A percentile compares a stretch with the other conserved stretches of the same genome.
Evolutionary conservation across 2,329 filamentous ascomycete genomes (phyloP).

Genomic region (Penicillium capsulatum): DNA sequence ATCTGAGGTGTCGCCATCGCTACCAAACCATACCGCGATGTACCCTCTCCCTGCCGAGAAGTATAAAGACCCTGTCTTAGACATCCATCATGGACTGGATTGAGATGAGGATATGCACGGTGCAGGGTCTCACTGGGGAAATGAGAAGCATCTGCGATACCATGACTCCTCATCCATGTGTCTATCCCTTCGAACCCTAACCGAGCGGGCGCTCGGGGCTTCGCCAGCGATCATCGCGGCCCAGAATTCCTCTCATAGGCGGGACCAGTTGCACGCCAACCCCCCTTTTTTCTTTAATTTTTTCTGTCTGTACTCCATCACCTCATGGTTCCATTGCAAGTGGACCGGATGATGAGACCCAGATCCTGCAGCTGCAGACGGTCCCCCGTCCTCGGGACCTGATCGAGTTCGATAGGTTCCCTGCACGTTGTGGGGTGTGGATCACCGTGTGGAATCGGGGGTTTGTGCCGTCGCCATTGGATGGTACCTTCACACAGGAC

Average conservation of each 20-base stretch:
- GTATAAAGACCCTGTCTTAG: constrained; percentile 19
- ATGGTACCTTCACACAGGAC: constrained; percentile 3
- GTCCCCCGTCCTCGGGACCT: constrained; percentile 5
- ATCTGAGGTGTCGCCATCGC: too few relatives aligned
- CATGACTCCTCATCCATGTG: constrained; percentile 5
- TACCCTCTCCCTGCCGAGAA: constrained; percentile 2
- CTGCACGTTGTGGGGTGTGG: constrained; percentile 24
- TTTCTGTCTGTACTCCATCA: not conserved
- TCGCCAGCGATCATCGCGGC: constrained; percentile 12
- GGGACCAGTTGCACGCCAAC: constrained; percentile 4
- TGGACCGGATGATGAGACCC: not conserved
- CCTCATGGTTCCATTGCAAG: too few relatives aligned
- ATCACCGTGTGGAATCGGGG: constrained; percentile 18
- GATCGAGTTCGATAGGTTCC: constrained; percentile 13
- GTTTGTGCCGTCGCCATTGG: constrained; percentile 17
- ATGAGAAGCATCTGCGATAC: too few relatives aligned
- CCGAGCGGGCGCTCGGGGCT: too few relatives aligned
- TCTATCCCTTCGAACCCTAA: too few relatives aligned
- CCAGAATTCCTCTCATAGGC: constrained; percentile 12
- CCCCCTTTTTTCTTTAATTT: constrained; percentile 6
- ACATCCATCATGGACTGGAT: constrained; percentile 6
- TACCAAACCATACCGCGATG: too few relatives aligned
- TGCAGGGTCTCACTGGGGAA: constrained; percentile 15
- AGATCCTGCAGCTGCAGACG: constrained; percentile 1
- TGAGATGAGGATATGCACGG: constrained; percentile 13